Evolutionary conservation across 805 yeast genomes (phyloP), one percentile per base, ranked within the genome.

Genomic region (Lachancea fermentati): DNA sequence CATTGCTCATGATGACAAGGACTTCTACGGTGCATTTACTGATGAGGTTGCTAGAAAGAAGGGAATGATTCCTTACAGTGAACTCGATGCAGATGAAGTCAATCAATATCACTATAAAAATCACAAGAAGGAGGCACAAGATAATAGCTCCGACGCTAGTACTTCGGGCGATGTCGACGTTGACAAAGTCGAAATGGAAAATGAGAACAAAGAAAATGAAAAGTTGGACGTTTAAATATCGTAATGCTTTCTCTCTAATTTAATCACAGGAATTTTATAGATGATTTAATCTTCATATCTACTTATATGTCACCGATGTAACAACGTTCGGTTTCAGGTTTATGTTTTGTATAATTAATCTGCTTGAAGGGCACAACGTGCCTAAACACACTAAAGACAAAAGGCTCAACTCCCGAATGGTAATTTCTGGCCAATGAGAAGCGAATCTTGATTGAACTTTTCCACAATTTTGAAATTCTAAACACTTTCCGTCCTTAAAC

Each of bases 41-140:
- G 54, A 42, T 14, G 56, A 55, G 28, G 68, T 64, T 36, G 52
- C 63, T 32, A 49, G 47, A 30, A 43, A 48, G 26, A 30, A 50
- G 33, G 58, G 57, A 5, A 42, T 63, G 58, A 43, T 58, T 36
- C 67, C 67, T 36, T 60, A 46, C 49, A 48, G 55, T 32, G 62
- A 58, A 44, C 40, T 61, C 14, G 37, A 55, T 11, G 47, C 47
- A 28, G 57, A 46, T 14, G 62, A 57, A 36, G 34, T 54, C 19
- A 47, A 43, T 30, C 37, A 41, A 14, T 39, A 37, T 34, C 17
- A 37, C 19, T 35, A 28, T 24, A 26, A 14, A 3, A 18, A 19
- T 19, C 30, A 32, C 9, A 32, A 15, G 22, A 28, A 11, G 15
- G 14, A 22, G 16, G 15, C 15, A 12, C 24, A 26, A 5, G 25